A percentile compares a stretch with the other conserved stretches of the same genome.
Conservation (phyloP, 176 grass and related monocot species). For the Aegilops umbellulata region DNA sequence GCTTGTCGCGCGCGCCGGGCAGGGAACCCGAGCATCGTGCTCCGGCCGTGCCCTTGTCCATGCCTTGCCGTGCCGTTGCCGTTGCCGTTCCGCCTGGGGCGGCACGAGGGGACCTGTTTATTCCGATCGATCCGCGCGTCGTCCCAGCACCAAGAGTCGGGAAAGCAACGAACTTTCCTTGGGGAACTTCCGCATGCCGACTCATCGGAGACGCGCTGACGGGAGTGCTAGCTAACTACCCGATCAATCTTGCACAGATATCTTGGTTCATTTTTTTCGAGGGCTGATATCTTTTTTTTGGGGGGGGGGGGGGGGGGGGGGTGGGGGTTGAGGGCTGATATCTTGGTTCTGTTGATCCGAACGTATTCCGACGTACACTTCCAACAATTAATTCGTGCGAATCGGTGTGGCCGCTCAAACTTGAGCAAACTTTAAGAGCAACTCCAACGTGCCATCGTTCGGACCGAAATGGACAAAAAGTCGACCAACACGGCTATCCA, state of each 20-base stretch:
- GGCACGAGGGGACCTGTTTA: background rate
- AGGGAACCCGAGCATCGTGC: conserved; percentile 47
- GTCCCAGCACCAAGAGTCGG: background rate
- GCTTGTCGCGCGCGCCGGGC: background rate
- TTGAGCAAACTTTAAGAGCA: no score
- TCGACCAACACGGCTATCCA: no score
- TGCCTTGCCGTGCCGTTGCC: background rate
- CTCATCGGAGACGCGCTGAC: background rate
- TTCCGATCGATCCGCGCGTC: background rate
- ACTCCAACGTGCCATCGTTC: no score
- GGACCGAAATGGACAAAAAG: no score
- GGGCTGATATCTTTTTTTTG: no score
- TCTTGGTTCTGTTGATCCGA: background rate
- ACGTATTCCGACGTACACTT: background rate
- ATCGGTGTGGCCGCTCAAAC: no score
- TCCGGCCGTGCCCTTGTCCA: background rate
- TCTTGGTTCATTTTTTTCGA: no score
- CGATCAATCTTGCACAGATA: no score
- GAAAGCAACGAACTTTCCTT: background rate
- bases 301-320: no score
- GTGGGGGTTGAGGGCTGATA: no score
- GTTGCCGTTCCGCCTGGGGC: background rate
- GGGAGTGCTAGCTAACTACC: background rate
- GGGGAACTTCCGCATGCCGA: background rate
- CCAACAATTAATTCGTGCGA: background rate